Evolutionary conservation across 441 rosid species (phyloP), one percentile per base, ranked within the genome.

Genomic region (Dalechampia spathulata): DNA sequence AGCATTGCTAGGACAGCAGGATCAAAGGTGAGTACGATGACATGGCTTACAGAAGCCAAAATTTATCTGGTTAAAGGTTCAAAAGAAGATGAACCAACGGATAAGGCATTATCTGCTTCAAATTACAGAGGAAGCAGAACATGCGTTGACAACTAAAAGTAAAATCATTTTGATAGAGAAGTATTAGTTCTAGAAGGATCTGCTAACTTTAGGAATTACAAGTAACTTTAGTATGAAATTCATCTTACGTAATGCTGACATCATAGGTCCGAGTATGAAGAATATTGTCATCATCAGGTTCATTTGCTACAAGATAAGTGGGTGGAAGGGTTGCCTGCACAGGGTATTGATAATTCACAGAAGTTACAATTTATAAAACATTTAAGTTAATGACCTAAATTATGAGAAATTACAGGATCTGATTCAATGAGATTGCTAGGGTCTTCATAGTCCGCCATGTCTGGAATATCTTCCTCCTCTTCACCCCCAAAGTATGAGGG

Each of bases 181-280:
- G n/a, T n/a, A n/a, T n/a, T n/a, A n/a, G n/a, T n/a, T n/a, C n/a
- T n/a, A n/a, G n/a, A n/a, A n/a, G n/a, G n/a, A n/a, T n/a, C n/a
- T n/a, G n/a, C n/a, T n/a, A n/a, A n/a, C n/a, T n/a, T n/a, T n/a
- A n/a, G n/a, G n/a, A n/a, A n/a, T n/a, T n/a, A n/a, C n/a, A n/a
- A n/a, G n/a, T n/a, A n/a, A n/a, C n/a, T n/a, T n/a, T n/a, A n/a
- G n/a, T n/a, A n/a, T n/a, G n/a, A 54, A 27, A 46, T 44, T 46
- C 17, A 62, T 62, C 99, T 76, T 87, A 94, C 97, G 99, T 85
- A 72, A 94, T 94, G 88, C 94, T 94, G 69, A 94, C 76, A 84
- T 94, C 99, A 65, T 94, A 94, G 47, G 99, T 90, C 61, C 99
- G 85, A 39, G 99, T 93, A 40, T 86, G 78, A 52, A 94, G 81